Percentiles rank a stretch among this genome's conserved stretches.
phyloP scores from a whole-genome alignment of 2,329 filamentous ascomycete species.

The Neonectria neomacrospora region DNA sequence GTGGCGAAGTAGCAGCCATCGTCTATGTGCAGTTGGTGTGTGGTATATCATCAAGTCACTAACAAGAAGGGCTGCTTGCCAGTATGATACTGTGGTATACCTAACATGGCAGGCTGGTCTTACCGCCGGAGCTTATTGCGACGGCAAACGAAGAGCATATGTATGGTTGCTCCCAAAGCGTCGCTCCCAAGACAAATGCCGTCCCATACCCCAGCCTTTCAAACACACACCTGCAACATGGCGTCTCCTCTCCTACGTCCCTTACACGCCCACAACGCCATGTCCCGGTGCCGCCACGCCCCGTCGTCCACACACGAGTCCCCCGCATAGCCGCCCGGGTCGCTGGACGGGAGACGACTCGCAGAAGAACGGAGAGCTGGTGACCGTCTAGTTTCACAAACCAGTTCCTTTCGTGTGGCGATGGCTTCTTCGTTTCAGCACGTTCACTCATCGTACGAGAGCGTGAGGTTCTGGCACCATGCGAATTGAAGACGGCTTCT shows the following conservation, averaged over 20 bases:
- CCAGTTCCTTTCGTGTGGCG: neutral
- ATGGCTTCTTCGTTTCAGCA: slow-evolving; percentile 30
- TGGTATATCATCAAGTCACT: neutral
- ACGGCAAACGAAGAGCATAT: slow-evolving; percentile 5
- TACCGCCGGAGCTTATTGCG: slow-evolving; percentile 12
- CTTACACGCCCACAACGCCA: neutral
- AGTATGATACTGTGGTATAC: neutral
- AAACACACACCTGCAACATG: slow-evolving; percentile 26
- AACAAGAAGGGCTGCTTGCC: neutral
- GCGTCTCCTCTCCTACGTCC: neutral
- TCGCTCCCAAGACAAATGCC: slow-evolving; percentile 9
- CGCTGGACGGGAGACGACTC: neutral
- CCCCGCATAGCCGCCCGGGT: slow-evolving; percentile 5
- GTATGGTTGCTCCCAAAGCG: slow-evolving; percentile 1
- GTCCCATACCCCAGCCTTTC: slow-evolving; percentile 22
- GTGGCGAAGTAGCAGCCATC: neutral
- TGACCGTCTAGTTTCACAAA: slow-evolving; percentile 21
- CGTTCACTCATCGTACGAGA: slow-evolving; percentile 34
- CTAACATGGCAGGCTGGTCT: neutral
- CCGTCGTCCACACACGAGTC: neutral
- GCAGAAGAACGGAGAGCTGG: neutral
- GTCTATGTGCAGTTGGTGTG: neutral
- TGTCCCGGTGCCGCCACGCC: neutral
- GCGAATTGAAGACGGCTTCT: slow-evolving; percentile 9
- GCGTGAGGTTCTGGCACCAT: slow-evolving; percentile 33